Evolutionary conservation across 495 filamentous ascomycete genomes (phyloP), one percentile per base, ranked within the genome.

Genomic region (Penicillium roqueforti): DNA sequence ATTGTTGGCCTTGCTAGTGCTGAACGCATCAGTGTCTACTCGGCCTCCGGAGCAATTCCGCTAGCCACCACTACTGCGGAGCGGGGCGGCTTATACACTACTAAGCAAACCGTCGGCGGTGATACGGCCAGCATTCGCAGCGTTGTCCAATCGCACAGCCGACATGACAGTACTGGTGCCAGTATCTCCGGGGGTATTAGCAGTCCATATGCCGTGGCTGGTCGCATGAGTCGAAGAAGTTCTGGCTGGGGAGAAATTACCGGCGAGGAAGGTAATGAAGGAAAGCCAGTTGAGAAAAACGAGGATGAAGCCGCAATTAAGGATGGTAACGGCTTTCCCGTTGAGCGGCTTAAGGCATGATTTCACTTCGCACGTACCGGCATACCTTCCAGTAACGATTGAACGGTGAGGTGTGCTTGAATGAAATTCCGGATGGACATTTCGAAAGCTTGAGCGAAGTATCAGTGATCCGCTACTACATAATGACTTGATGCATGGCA

Each of bases 21-120:
- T 29, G 90, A 96, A 69, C 81, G 91, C 20, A 84, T 87, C 18
- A 95, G 91, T 68, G 85, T 96, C 28, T 93, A 96, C 69, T 92
- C 88, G 0, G 80, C 84, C 2, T 87, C 88, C 6, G 88, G 90
- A 1, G 80, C 88, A 14, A 75, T 80, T 3, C 82, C 84, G 1
- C 76, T 82, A 8, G 53, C 36, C 4, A 61, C 86, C 25, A 72
- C 74, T 10, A 47, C 57, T 26, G 87, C 87, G 47, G 91, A 96
- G 61, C 77, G 91, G 26, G 88, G 86, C 61, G 93, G 89, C 69
- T 84, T 88, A 56, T 89, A 95, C 62, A 80, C 88, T 9, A 74
- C 74, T 36, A 89, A 90, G 67, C 85, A 85, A 68, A 76, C 77
- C 39, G 61, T 63, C 51, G 59, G 72, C 3, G 84, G 81, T n/a